Base-by-base conservation (phyloP, 1,284 basidiomycete genomes). In the Papiliotrema nemorosa region DNA sequence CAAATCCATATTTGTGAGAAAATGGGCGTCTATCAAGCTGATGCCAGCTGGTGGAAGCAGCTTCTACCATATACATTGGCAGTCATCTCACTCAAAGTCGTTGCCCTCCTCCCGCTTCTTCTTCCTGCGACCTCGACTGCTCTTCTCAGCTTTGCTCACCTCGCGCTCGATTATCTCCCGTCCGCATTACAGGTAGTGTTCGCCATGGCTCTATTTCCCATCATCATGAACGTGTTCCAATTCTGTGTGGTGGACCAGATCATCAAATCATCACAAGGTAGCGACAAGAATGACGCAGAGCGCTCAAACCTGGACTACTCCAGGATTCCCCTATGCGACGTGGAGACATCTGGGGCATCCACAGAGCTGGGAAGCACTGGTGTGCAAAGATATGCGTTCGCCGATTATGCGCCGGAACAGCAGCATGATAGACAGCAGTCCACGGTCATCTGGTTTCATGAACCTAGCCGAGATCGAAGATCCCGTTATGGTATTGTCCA, bases 121-220 rank as follows among this genome's bases (percentile, higher is more conserved):
- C 47, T 91, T 39, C 80, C 84, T 2, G 64, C 55, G 22, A 70
- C 87, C 7, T 85, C 85, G 68, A 82, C 87, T 20, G 81, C 81
- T 13, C 79, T 96, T 41, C 85, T 87, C 62, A 77, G 79, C 13
- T 70, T 88, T 24, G 90, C 86, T 14, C 86, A 86, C 50, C 91
- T 86, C 86, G 74, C 94, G 13, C 77, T 98, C 29, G 81, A 82
- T 54, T 90, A 89, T 84, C 84, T 90, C 80, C 59, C 78, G 77
- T 47, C 83, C 76, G 46, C 84, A 83, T 63, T 78, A 70, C 88
- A 93, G 70, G 86, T 92, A 40, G 81, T 91, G 55, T 88, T 92
- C 63, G 85, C 85, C 31, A 94, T 97, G 88, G 89, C 90, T 49
- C 70, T 97, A 43, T 93, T 96, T 76, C 93, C 93, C 1, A 85